Conservation (phyloP, 2,329 filamentous ascomycete genomes). For the Epichloe amarillans region DNA sequence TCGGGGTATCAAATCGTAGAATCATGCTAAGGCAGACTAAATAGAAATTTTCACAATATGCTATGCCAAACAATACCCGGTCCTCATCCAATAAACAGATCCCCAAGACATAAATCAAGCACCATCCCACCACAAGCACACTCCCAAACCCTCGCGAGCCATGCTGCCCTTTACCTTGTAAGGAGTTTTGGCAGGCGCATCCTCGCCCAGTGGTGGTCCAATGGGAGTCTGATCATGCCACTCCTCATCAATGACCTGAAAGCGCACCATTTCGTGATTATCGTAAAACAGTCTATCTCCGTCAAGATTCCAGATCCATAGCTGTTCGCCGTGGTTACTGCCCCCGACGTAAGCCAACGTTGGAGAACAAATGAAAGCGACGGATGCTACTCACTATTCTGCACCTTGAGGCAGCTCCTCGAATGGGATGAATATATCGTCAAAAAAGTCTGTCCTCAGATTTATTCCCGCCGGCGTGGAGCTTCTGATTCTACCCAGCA, state of each 20-base stretch:
- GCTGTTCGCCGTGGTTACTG: slow-evolving; percentile 60
- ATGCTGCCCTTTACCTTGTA: slow-evolving; percentile 57
- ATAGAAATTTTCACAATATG: slow-evolving; percentile 9
- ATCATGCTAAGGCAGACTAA: slow-evolving; percentile 12
- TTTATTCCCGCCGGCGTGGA: slow-evolving; percentile 60
- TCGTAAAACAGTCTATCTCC: slow-evolving; percentile 73
- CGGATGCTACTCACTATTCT: slow-evolving; percentile 49
- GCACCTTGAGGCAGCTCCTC: slow-evolving; percentile 63
- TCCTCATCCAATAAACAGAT: slow-evolving; percentile 3
- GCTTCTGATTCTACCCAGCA: slow-evolving; percentile 71
- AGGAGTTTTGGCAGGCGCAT: slow-evolving; percentile 49
- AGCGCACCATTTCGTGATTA: slow-evolving; percentile 74
- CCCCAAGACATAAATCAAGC: slow-evolving; percentile 7
- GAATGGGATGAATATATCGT: slow-evolving; percentile 73
- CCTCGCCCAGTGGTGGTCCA: slow-evolving; percentile 49
- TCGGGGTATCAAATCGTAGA: slow-evolving; percentile 31
- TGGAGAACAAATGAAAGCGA: not conserved
- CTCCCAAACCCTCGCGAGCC: slow-evolving; percentile 48
- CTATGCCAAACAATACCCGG: not conserved
- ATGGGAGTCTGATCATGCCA: slow-evolving; percentile 82
- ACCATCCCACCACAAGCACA: slow-evolving; percentile 51
- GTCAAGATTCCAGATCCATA: slow-evolving; percentile 76
- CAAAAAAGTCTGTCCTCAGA: slow-evolving; percentile 81
- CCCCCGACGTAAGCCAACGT: slow-evolving; percentile 1
- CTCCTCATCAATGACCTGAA: slow-evolving; percentile 73